These are phyloP conservation scores for Apiospora aurea DNA, from an alignment of 2,329 filamentous ascomycete genomes.

Conservation along the genomic window DNA sequence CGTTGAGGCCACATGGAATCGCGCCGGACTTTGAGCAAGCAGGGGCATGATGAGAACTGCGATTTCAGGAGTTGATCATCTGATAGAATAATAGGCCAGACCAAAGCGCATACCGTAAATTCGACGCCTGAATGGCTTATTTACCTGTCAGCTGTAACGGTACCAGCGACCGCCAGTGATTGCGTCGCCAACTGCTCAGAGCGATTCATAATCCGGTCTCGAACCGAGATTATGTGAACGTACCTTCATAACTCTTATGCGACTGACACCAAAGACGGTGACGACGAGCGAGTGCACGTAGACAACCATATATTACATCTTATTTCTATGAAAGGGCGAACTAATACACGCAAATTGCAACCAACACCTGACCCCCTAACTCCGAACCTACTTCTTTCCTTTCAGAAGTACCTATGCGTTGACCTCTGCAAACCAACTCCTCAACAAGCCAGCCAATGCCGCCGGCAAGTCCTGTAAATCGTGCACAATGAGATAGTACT, in stretches of 20 bases:
- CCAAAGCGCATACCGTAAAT: too few species aligned
- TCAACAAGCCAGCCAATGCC: conserved; percentile 84
- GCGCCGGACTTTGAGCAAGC: too few species aligned
- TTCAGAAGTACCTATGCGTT: conserved; percentile 43
- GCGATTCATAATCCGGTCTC: too few species aligned
- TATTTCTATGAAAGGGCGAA: not conserved
- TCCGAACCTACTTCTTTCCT: not conserved
- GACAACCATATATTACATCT: not conserved
- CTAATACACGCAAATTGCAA: not conserved
- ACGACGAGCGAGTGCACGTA: not conserved
- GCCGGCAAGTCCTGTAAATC: conserved; percentile 90
- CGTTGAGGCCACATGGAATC: too few species aligned
- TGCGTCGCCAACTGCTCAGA: too few species aligned
- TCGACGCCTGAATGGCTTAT: too few species aligned
- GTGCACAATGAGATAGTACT: conserved; percentile 94
- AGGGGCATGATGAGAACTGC: too few species aligned
- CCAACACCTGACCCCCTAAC: not conserved
- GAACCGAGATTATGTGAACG: too few species aligned
- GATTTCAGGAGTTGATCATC: too few species aligned
- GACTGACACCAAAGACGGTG: not conserved
- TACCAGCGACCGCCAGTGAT: too few species aligned
- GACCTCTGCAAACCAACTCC: conserved; percentile 92
- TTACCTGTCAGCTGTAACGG: too few species aligned
- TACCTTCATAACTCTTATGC: not conserved
- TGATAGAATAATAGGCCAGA: too few species aligned